phyloP scores from a whole-genome alignment of 139 green algal species.

The Coelastrella sp. region DNA sequence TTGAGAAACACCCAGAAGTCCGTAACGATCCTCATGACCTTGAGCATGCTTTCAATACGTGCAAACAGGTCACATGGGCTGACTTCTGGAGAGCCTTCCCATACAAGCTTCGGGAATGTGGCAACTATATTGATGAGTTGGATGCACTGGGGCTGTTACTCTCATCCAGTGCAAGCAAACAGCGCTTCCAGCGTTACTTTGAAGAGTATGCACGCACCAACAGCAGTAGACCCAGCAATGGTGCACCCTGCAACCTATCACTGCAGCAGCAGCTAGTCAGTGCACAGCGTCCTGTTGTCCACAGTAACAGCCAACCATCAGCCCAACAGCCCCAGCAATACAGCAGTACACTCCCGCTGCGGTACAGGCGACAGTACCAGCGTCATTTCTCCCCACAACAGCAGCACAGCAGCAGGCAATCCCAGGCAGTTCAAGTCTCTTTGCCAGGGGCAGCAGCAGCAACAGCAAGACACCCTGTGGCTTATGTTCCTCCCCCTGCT shows the following conservation, averaged over 20 bases:
- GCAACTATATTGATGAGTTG: slow-evolving; percentile 19
- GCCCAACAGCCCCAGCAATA: slow-evolving; percentile 1
- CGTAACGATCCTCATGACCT: not conserved
- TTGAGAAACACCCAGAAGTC: not conserved
- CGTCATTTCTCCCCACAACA: not conserved
- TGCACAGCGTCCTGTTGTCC: not conserved
- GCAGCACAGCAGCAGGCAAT: not conserved
- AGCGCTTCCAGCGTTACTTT: slow-evolving; percentile 51
- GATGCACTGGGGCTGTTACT: slow-evolving; percentile 40
- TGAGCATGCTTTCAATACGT: not conserved
- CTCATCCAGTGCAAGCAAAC: not conserved
- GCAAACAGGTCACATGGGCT: slow-evolving; percentile 23
- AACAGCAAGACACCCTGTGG: not conserved
- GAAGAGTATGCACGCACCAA: not conserved
- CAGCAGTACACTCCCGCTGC: not conserved
- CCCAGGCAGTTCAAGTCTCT: not conserved
- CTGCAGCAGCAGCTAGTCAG: slow-evolving; percentile 10
- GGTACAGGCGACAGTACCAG: not conserved
- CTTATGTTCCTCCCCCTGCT: not conserved
- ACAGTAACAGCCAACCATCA: slow-evolving; percentile 7
- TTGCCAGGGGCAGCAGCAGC: not conserved
- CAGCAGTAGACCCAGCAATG: slow-evolving; percentile 26
- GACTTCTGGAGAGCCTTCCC: slow-evolving; percentile 42
- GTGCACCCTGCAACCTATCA: not conserved
- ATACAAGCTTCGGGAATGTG: slow-evolving; percentile 31